A percentile compares a stretch with the other conserved stretches of the same genome.
phyloP scores from a whole-genome alignment of 768 basidiomycete species.

The Lyophyllum semitale region DNA sequence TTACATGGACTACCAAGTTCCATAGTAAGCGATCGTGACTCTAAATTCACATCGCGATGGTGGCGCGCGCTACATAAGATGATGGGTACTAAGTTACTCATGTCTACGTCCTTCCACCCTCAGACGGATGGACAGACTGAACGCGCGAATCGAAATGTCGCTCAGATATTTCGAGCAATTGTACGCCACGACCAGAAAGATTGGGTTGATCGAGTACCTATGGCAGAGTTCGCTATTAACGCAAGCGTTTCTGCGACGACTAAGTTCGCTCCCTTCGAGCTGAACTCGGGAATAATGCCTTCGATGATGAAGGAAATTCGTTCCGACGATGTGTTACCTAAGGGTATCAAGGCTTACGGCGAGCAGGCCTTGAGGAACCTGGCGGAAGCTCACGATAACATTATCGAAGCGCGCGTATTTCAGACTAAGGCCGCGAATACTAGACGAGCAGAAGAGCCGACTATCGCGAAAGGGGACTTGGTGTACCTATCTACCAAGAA shows the following conservation, averaged over 20 bases:
- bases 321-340: neutral
- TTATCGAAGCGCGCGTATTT: slow-evolving; percentile 30
- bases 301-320: slow-evolving; percentile 19
- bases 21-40: slow-evolving; percentile 33
- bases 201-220: slow-evolving; percentile 30
- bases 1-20: slow-evolving; percentile 30
- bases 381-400: slow-evolving; percentile 33
- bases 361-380: slow-evolving; percentile 23
- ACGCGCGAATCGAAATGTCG: slow-evolving; percentile 25
- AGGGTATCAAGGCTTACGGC: slow-evolving; percentile 23
- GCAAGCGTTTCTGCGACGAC: slow-evolving; percentile 26
- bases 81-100: slow-evolving; percentile 19
- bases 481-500: slow-evolving; percentile 19
- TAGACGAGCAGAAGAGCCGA: slow-evolving; percentile 11
- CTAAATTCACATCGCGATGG: slow-evolving; percentile 36
- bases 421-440: slow-evolving; percentile 34
- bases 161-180: slow-evolving; percentile 27
- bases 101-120: slow-evolving; percentile 34
- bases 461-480: slow-evolving; percentile 13
- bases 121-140: slow-evolving; percentile 38
- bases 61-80: slow-evolving; percentile 27
- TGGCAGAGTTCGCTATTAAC: slow-evolving; percentile 41
- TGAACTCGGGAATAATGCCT: slow-evolving; percentile 26
- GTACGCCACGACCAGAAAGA: slow-evolving; percentile 29
- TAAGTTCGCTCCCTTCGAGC: slow-evolving; percentile 32